Evolutionary conservation across 2,329 filamentous ascomycete genomes (phyloP).

Genomic region (Neopestalotiopsis clavispora): DNA sequence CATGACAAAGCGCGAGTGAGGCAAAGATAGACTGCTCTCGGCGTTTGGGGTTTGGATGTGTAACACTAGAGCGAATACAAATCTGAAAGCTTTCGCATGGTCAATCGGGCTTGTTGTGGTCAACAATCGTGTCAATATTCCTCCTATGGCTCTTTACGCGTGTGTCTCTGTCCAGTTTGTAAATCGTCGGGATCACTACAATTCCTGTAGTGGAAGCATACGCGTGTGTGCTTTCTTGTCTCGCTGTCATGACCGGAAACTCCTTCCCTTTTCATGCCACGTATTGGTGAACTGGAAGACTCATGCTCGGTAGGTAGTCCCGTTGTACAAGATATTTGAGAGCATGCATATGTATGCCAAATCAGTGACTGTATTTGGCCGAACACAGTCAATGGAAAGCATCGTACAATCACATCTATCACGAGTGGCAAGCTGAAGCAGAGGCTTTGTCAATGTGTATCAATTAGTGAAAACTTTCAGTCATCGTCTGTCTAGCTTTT

Average conservation of each 20-base stretch:
- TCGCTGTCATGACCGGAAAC: too few relatives aligned
- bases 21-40: neutral
- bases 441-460: neutral
- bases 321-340: neutral
- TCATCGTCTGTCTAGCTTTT: neutral
- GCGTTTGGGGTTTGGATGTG: neutral
- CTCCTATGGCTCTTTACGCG: too few relatives aligned
- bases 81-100: neutral
- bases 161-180: neutral
- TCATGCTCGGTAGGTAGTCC: too few relatives aligned
- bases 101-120: neutral
- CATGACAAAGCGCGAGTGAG: neutral
- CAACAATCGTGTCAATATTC: neutral
- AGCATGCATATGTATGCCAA: neutral
- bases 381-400: neutral
- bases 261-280: too few relatives aligned
- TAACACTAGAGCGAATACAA: conserved; percentile 11
- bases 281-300: too few relatives aligned
- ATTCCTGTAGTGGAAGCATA: too few relatives aligned
- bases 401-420: too few relatives aligned
- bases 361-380: neutral
- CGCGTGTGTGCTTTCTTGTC: too few relatives aligned
- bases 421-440: too few relatives aligned
- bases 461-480: neutral
- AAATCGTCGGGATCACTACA: too few relatives aligned